Evolutionary conservation across 2,329 filamentous ascomycete genomes (phyloP).

Genomic region (Phoma sp.): DNA sequence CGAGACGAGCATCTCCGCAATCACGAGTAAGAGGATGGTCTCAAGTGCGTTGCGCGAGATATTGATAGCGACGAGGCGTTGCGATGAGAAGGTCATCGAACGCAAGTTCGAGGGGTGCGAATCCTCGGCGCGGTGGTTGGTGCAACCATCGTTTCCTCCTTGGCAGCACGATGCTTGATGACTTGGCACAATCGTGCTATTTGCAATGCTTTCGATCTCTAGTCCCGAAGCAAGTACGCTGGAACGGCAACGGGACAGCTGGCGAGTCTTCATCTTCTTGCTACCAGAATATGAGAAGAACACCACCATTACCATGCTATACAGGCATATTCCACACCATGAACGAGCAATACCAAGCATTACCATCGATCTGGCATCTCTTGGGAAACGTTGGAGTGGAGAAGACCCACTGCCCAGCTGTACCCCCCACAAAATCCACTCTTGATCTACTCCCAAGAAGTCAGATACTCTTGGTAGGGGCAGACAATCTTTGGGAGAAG

Average conservation of each 20-base stretch:
- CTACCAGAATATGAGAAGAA: too few species aligned
- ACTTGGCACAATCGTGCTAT: slow-evolving; percentile 3
- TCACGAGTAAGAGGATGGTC: slow-evolving; percentile 8
- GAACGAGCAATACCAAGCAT: slow-evolving; percentile 7
- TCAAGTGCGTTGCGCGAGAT: slow-evolving; percentile 9
- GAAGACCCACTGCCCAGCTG: slow-evolving; percentile 23
- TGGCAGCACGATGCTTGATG: not conserved
- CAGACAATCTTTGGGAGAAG: slow-evolving; percentile 13
- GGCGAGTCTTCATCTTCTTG: not conserved
- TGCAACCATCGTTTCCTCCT: not conserved
- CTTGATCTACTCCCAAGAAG: slow-evolving; percentile 20
- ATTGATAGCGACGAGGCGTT: slow-evolving; percentile 2
- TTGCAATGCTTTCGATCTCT: not conserved
- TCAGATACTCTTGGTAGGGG: slow-evolving; percentile 19
- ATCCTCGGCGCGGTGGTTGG: not conserved
- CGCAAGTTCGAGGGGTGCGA: not conserved
- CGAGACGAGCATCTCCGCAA: slow-evolving; percentile 18
- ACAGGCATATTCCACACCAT: not conserved
- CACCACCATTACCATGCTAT: too few species aligned
- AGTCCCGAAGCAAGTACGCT: not conserved
- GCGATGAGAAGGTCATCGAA: not conserved
- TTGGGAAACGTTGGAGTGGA: slow-evolving; percentile 18
- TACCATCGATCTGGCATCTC: slow-evolving; percentile 15
- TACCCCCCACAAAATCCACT: slow-evolving; percentile 16
- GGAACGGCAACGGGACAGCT: not conserved